Conservation (phyloP, 768 basidiomycete genomes). For the Kwoniella sp. region DNA sequence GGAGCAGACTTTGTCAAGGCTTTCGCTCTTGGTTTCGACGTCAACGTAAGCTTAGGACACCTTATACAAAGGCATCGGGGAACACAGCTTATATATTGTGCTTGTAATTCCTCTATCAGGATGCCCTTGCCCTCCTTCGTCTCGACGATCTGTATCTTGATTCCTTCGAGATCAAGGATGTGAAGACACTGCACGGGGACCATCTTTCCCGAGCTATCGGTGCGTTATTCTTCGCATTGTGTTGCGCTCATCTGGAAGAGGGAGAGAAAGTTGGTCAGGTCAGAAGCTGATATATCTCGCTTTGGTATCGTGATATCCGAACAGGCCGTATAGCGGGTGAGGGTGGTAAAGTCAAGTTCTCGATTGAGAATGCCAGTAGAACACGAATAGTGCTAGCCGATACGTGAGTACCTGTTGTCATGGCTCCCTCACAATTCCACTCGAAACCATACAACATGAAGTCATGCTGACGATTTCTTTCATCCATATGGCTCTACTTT, state of each 20-base stretch:
- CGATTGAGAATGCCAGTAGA: slow-evolving; percentile 93
- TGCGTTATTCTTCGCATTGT: slow-evolving; percentile 43
- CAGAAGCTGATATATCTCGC: neutral
- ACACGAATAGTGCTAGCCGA: slow-evolving; percentile 99
- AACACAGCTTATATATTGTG: slow-evolving; percentile 3
- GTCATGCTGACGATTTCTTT: neutral
- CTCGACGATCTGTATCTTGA: slow-evolving; percentile 97
- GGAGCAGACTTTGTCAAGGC: slow-evolving; percentile 97
- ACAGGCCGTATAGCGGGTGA: slow-evolving; percentile 96
- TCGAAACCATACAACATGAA: neutral
- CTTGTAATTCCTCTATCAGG: slow-evolving; percentile 61
- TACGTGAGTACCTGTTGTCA: no score
- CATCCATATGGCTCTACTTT: neutral
- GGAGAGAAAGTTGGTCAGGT: neutral
- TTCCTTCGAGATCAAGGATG: slow-evolving; percentile 98
- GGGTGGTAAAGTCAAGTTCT: slow-evolving; percentile 97
- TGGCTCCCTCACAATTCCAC: neutral
- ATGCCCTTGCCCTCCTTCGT: slow-evolving; percentile 90
- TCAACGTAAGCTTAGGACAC: slow-evolving; percentile 77
- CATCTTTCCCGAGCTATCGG: slow-evolving; percentile 98
- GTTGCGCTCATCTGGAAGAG: neutral
- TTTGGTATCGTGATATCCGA: neutral
- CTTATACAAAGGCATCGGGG: neutral
- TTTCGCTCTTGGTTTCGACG: slow-evolving; percentile 90
- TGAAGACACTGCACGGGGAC: slow-evolving; percentile 96